These are phyloP conservation scores for Mycosarcoma mackinlayi DNA, from an alignment of 1,284 basidiomycete species.

Conservation along the genomic window DNA sequence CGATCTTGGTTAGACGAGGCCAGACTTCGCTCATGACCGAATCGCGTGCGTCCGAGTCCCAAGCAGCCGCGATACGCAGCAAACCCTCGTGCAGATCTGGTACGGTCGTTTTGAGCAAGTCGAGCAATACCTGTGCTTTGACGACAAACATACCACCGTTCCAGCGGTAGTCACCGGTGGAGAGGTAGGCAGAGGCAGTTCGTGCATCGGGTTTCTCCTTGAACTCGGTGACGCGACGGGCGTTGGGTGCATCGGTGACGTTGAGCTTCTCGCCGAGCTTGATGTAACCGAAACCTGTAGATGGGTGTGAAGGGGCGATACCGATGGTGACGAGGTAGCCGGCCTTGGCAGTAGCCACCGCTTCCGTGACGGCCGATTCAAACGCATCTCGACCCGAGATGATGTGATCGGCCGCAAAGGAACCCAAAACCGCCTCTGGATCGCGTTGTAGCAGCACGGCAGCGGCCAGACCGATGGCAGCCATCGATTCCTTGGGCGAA, in stretches of 20 bases:
- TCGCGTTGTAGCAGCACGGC: conserved; percentile 63
- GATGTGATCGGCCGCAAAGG: conserved; percentile 68
- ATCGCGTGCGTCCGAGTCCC: conserved; percentile 56
- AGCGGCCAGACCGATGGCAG: conserved; percentile 66
- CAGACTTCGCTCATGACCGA: conserved; percentile 56
- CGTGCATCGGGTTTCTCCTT: conserved; percentile 68
- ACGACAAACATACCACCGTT: conserved; percentile 69
- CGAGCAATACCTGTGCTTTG: conserved; percentile 61
- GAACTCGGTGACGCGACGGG: conserved; percentile 65
- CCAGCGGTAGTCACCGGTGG: conserved; percentile 67
- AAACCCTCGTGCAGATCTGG: conserved; percentile 64
- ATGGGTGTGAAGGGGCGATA: conserved; percentile 67
- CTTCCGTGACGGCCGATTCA: conserved; percentile 65
- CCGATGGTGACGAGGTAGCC: conserved; percentile 68
- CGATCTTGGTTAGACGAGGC: conserved; percentile 66
- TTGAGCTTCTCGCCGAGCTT: conserved; percentile 65
- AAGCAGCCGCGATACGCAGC: conserved; percentile 57
- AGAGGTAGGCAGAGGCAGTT: conserved; percentile 64
- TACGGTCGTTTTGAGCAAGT: conserved; percentile 55
- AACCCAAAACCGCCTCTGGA: conserved; percentile 65
- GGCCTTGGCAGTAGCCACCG: conserved; percentile 62
- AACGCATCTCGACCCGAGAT: conserved; percentile 67
- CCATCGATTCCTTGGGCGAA: conserved; percentile 65
- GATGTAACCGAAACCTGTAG: conserved; percentile 68
- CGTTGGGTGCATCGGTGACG: conserved; percentile 61